These are phyloP conservation scores for Rhodotorula sp. DNA, from an alignment of 1,284 basidiomycete species.

Conservation along the genomic window DNA sequence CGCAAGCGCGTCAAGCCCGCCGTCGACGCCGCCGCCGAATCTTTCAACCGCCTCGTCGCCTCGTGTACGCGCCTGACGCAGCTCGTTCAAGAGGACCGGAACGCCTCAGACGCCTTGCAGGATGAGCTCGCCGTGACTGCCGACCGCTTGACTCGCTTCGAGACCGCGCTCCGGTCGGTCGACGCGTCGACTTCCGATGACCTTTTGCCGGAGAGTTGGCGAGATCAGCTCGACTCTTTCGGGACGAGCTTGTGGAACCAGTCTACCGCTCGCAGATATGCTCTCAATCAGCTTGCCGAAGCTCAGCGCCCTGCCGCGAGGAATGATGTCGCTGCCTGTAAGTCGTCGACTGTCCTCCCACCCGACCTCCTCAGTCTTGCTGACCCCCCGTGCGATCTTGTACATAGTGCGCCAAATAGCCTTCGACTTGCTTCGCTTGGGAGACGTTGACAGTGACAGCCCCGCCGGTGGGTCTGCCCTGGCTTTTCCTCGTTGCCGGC, in stretches of 20 bases:
- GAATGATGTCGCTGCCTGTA: conserved; percentile 6
- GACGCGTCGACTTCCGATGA: not conserved
- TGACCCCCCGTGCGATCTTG: not conserved
- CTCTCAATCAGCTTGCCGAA: no score
- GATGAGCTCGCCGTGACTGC: not conserved
- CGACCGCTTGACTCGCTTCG: not conserved
- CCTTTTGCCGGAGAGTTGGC: not conserved
- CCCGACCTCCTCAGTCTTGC: no score
- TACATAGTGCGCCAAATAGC: not conserved
- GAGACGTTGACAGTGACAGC: not conserved
- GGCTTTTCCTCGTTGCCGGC: not conserved
- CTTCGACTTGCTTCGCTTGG: conserved; percentile 19
- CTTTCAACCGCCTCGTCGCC: not conserved
- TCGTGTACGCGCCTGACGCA: not conserved
- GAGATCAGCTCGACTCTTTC: conserved; percentile 19
- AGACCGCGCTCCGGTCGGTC: not conserved
- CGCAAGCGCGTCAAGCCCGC: not conserved
- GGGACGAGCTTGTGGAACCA: conserved; percentile 24
- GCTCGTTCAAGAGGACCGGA: not conserved
- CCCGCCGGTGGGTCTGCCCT: not conserved
- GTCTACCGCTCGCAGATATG: conserved; percentile 6
- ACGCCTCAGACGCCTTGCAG: no score
- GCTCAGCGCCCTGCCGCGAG: not conserved
- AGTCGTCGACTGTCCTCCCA: not conserved
- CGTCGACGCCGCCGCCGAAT: not conserved